A percentile compares a stretch with the other conserved stretches of the same genome.
These are phyloP conservation scores for Chrysanthemum seticuspe DNA, from an alignment of 129 eudicot genomes.

Conservation along the genomic window DNA sequence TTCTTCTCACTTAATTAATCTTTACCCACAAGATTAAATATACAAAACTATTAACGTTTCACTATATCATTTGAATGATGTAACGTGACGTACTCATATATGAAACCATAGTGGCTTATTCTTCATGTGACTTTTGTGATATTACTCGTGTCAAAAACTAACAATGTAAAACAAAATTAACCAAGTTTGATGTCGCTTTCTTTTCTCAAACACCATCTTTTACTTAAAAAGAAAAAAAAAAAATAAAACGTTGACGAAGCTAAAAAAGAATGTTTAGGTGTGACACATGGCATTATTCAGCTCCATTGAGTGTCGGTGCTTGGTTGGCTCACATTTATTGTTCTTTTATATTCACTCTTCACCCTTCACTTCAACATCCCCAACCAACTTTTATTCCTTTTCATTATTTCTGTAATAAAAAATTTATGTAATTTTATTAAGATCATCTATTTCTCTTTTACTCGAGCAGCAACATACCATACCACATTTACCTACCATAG, in stretches of 20 bases:
- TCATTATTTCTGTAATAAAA: background rate
- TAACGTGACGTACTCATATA: too few species aligned
- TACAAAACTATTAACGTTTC: too few species aligned
- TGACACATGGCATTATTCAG: constrained; percentile 15
- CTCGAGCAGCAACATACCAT: too few species aligned
- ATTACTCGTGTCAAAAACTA: background rate
- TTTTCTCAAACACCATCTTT: background rate
- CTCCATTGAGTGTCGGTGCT: constrained; percentile 29
- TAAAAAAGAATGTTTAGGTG: constrained; percentile 14
- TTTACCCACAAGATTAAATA: too few species aligned
- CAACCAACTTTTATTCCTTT: background rate
- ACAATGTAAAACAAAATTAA: background rate
- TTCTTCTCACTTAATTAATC: too few species aligned
- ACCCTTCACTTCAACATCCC: background rate
- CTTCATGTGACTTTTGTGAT: too few species aligned
- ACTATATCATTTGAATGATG: too few species aligned
- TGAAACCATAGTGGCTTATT: too few species aligned
- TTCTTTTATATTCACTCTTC: background rate
- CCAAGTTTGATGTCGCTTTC: background rate
- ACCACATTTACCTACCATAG: too few species aligned
- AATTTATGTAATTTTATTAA: too few species aligned
- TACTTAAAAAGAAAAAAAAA: background rate
- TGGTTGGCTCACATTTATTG: constrained; percentile 24
- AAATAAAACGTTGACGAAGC: background rate
- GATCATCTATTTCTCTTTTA: background rate